A percentile compares a stretch with the other conserved stretches of the same genome.
Conservation (phyloP, 2,329 filamentous ascomycete species). For the Amylocarpus encephaloides region DNA sequence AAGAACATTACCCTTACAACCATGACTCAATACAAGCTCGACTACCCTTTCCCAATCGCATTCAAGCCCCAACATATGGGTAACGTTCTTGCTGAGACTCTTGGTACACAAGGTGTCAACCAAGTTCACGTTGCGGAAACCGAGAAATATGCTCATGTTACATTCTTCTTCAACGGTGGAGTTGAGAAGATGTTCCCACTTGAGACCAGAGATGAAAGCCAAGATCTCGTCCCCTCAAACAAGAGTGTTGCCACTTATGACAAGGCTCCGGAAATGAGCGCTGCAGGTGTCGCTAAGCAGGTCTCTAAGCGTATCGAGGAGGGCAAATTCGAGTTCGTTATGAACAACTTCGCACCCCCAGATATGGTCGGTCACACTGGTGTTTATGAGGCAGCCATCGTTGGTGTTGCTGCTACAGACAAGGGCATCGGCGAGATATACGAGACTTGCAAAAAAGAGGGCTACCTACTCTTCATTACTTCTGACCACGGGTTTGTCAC, state of each 20-base stretch:
- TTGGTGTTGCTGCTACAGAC: slow-evolving; percentile 81
- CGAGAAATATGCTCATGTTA: slow-evolving; percentile 98
- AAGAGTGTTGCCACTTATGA: slow-evolving; percentile 91
- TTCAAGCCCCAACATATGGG: slow-evolving; percentile 95
- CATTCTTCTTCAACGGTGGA: slow-evolving; percentile 99
- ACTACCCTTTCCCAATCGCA: slow-evolving; percentile 86
- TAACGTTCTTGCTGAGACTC: slow-evolving; percentile 96
- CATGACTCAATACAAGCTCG: slow-evolving; percentile 97
- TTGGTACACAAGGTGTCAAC: slow-evolving; percentile 80
- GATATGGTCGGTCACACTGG: slow-evolving; percentile 99
- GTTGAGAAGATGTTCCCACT: slow-evolving; percentile 93
- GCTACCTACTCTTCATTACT: slow-evolving; percentile 92
- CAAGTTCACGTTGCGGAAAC: slow-evolving; percentile 98
- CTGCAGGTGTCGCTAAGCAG: slow-evolving; percentile 81
- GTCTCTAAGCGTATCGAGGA: slow-evolving; percentile 80
- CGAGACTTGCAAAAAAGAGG: slow-evolving; percentile 87
- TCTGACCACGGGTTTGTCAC: slow-evolving; percentile 74
- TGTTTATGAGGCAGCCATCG: slow-evolving; percentile 88
- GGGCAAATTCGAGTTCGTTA: slow-evolving; percentile 88
- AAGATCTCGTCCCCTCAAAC: slow-evolving; percentile 78
- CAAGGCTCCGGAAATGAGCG: slow-evolving; percentile 91
- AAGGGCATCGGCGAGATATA: slow-evolving; percentile 89
- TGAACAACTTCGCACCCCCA: slow-evolving; percentile 99
- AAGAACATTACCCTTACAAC: slow-evolving; percentile 83
- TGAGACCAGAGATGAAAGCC: slow-evolving; percentile 79